Conservation (phyloP, 495 filamentous ascomycete genomes). For the Aspergillus baeticus region DNA sequence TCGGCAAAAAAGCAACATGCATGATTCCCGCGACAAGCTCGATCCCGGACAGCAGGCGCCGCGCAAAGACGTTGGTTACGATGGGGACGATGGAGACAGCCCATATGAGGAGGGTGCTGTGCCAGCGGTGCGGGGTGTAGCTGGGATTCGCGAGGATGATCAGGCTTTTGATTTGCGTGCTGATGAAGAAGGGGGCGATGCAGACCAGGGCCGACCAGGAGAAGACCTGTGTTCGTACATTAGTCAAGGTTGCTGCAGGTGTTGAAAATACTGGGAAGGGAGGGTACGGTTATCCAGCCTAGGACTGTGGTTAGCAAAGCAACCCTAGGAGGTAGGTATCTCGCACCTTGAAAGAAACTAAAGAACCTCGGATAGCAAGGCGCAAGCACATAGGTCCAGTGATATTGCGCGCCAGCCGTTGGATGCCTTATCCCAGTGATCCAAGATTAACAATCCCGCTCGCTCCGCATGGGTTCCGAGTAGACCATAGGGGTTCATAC, state of each 20-base stretch:
- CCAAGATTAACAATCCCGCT: too few relatives aligned
- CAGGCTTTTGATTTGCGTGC: slow-evolving; percentile 45
- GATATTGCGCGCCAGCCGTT: slow-evolving; percentile 44
- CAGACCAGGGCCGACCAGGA: slow-evolving; percentile 44
- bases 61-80: slow-evolving; percentile 43
- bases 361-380: slow-evolving; percentile 36
- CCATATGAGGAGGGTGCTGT: slow-evolving; percentile 49
- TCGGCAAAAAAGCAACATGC: slow-evolving; percentile 49
- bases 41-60: slow-evolving; percentile 43
- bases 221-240: too few relatives aligned
- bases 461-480: too few relatives aligned
- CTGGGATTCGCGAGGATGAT: slow-evolving; percentile 41
- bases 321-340: slow-evolving; percentile 25
- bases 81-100: slow-evolving; percentile 38
- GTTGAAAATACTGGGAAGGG: too few relatives aligned
- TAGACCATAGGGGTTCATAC: too few relatives aligned
- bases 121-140: slow-evolving; percentile 44
- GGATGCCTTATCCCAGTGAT: too few relatives aligned
- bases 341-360: slow-evolving; percentile 44
- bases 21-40: slow-evolving; percentile 48
- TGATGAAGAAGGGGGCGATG: slow-evolving; percentile 48
- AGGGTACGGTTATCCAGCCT: too few relatives aligned
- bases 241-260: too few relatives aligned
- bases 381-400: slow-evolving; percentile 45
- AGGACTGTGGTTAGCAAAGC: neutral